phyloP scores from a whole-genome alignment of 306 rosid genomes.

The Quercus suber region DNA sequence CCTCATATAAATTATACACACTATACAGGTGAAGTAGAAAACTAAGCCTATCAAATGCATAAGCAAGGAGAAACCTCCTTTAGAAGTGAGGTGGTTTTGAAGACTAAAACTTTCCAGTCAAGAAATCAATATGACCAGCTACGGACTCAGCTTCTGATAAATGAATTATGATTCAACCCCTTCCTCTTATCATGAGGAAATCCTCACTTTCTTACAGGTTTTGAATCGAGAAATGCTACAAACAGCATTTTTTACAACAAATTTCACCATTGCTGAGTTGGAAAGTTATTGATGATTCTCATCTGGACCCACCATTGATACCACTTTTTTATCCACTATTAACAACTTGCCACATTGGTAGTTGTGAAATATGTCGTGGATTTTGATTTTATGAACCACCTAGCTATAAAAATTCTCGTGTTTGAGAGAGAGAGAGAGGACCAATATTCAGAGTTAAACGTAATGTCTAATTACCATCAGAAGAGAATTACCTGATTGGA shows the following conservation, averaged over 20 bases:
- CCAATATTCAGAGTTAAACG: background rate
- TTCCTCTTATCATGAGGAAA: background rate
- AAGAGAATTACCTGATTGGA: conserved; percentile 46
- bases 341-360: no score
- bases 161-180: background rate
- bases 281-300: no score
- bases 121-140: background rate
- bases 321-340: no score
- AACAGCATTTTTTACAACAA: no score
- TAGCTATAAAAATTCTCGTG: background rate
- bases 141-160: background rate
- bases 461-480: background rate
- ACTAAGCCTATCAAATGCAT: background rate
- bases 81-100: background rate
- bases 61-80: background rate
- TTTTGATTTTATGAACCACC: background rate
- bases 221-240: background rate
- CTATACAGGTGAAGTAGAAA: background rate
- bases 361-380: background rate
- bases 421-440: background rate
- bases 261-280: no score
- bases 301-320: no score
- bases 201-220: background rate
- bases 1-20: background rate
- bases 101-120: background rate